A percentile compares a stretch with the other conserved stretches of the same genome.
Evolutionary conservation across 306 rosid genomes (phyloP).

Genomic region (Morella rubra): DNA sequence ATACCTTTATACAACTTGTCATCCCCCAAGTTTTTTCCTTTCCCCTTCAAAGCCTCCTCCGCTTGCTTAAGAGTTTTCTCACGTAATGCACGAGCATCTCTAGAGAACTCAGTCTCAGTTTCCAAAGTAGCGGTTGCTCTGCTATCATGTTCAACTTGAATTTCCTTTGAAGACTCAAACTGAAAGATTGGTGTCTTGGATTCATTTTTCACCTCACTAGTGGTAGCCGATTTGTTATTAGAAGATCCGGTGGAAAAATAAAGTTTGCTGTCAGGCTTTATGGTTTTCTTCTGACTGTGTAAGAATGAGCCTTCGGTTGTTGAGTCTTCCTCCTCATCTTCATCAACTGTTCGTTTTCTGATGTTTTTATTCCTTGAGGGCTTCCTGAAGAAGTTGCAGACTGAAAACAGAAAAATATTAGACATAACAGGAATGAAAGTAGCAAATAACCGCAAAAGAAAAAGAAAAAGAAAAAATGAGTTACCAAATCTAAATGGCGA

Average conservation of each 20-base stretch:
- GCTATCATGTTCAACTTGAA: conserved; percentile 77
- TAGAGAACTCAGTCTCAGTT: conserved; percentile 77
- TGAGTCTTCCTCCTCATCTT: conserved; percentile 42
- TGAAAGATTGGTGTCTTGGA: conserved; percentile 34
- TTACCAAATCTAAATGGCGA: not conserved
- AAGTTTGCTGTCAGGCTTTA: conserved; percentile 39
- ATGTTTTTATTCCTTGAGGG: conserved; percentile 41
- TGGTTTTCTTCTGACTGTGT: conserved; percentile 35
- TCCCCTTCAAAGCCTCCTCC: conserved; percentile 58
- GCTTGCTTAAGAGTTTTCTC: conserved; percentile 78
- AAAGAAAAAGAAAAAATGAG: not conserved
- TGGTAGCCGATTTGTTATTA: conserved; percentile 29
- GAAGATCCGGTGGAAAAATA: conserved; percentile 39
- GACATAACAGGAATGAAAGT: not conserved
- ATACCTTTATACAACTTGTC: conserved; percentile 67
- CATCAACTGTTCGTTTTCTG: conserved; percentile 34
- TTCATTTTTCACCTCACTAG: conserved; percentile 31
- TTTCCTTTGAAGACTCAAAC: conserved; percentile 67
- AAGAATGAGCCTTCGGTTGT: conserved; percentile 37
- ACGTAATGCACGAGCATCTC: conserved; percentile 73
- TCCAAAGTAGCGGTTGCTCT: conserved; percentile 81
- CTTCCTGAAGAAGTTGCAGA: conserved; percentile 52
- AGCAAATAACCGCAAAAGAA: not conserved
- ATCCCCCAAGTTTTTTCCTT: conserved; percentile 37
- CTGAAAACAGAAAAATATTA: conserved; percentile 22